Conservation (phyloP, 768 basidiomycete species). For the Chalciporus sphaerocephalus region DNA sequence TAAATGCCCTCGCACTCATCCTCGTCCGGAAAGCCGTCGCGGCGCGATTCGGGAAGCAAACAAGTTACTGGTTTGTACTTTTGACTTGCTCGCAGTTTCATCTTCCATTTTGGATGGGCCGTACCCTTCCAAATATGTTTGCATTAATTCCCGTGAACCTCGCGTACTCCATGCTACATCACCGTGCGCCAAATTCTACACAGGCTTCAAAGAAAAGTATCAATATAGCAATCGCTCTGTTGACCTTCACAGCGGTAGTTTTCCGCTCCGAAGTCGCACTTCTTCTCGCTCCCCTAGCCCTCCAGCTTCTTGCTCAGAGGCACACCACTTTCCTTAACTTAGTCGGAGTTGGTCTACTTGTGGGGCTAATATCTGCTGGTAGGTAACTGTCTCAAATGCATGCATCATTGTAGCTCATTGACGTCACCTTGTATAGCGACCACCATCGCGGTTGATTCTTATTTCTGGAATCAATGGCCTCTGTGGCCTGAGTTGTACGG, state of each 20-base stretch:
- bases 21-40: conserved; percentile 60
- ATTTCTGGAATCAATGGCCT: conserved; percentile 70
- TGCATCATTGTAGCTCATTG: not conserved
- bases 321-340: conserved; percentile 42
- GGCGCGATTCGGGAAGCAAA: conserved; percentile 56
- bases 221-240: conserved; percentile 46
- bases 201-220: conserved; percentile 35
- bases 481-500: conserved; percentile 86
- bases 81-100: conserved; percentile 87
- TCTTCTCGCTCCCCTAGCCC: conserved; percentile 55
- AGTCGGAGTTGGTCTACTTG: conserved; percentile 46
- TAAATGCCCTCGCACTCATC: conserved; percentile 60
- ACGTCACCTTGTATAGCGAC: conserved; percentile 37
- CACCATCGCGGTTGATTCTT: conserved; percentile 71
- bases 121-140: conserved; percentile 94
- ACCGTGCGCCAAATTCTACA: conserved; percentile 35
- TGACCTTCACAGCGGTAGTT: conserved; percentile 65
- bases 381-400: conserved; percentile 9
- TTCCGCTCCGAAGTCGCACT: conserved; percentile 78
- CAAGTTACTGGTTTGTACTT: conserved; percentile 57
- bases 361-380: conserved; percentile 53
- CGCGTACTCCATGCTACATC: conserved; percentile 46
- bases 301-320: conserved; percentile 48
- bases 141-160: conserved; percentile 73
- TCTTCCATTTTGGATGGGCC: conserved; percentile 86